Evolutionary conservation across 108 stramenopile species (phyloP).

Genomic region (Chaetoceros muelleri): DNA sequence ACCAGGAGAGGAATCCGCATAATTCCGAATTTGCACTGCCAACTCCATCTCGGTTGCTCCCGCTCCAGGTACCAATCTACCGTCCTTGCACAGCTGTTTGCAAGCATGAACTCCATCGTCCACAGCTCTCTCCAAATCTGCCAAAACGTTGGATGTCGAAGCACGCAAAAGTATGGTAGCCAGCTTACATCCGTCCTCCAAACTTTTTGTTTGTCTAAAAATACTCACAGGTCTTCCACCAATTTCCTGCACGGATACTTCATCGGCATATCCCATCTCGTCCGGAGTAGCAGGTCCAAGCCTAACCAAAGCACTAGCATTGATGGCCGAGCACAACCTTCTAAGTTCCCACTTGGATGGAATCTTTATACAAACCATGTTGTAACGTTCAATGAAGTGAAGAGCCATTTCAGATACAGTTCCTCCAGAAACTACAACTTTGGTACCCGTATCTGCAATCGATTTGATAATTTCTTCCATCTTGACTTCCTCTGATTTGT

Average conservation of each 20-base stretch:
- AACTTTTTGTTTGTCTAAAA: constrained; percentile 64
- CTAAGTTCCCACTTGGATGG: constrained; percentile 96
- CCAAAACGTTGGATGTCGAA: constrained; percentile 81
- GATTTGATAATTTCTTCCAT: constrained; percentile 95
- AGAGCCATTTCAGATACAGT: constrained; percentile 91
- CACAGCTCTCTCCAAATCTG: constrained; percentile 94
- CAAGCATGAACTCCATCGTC: constrained; percentile 94
- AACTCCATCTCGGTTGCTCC: constrained; percentile 94
- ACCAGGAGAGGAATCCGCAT: constrained; percentile 86
- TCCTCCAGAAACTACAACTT: constrained; percentile 88
- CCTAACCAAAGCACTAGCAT: constrained; percentile 92
- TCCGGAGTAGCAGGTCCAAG: constrained; percentile 93
- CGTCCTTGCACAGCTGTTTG: constrained; percentile 80
- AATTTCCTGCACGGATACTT: constrained; percentile 72
- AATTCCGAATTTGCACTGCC: constrained; percentile 56
- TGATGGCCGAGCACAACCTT: constrained; percentile 87
- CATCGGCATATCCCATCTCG: constrained; percentile 86
- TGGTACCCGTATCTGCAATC: constrained; percentile 88
- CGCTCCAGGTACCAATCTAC: constrained; percentile 87
- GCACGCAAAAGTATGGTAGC: constrained; percentile 93
- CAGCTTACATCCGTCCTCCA: constrained; percentile 41
- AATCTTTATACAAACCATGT: constrained; percentile 85
- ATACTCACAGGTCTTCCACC: constrained; percentile 89
- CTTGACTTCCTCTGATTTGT: constrained; percentile 92
- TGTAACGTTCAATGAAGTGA: constrained; percentile 94